Evolutionary conservation across 1,284 basidiomycete species (phyloP).

Genomic region (Cryptococcus floricola): DNA sequence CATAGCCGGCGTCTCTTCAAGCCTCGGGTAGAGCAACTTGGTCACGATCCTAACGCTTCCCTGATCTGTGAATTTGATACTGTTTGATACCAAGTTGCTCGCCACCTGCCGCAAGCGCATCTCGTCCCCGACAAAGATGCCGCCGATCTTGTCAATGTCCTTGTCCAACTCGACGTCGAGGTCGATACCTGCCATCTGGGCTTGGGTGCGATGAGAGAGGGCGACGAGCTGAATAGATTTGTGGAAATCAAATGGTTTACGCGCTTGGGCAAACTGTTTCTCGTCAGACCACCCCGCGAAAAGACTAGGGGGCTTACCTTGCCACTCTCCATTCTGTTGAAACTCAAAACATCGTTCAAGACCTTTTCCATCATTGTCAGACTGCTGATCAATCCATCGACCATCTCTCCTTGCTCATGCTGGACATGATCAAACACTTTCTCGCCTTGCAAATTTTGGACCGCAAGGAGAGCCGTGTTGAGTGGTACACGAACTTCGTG

Average conservation of each 20-base stretch:
- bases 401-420: slow-evolving; percentile 43
- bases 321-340: slow-evolving; percentile 52
- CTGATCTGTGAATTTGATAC: slow-evolving; percentile 65
- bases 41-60: slow-evolving; percentile 53
- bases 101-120: slow-evolving; percentile 75
- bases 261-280: slow-evolving; percentile 26
- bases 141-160: slow-evolving; percentile 63
- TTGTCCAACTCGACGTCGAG: slow-evolving; percentile 68
- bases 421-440: slow-evolving; percentile 39
- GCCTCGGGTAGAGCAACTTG: slow-evolving; percentile 41
- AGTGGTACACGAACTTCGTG: slow-evolving; percentile 78
- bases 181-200: slow-evolving; percentile 64
- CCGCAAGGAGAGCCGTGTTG: slow-evolving; percentile 80
- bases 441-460: slow-evolving; percentile 81
- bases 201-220: slow-evolving; percentile 68
- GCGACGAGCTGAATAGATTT: slow-evolving; percentile 75
- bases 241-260: slow-evolving; percentile 74
- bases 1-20: slow-evolving; percentile 29
- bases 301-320: slow-evolving; percentile 18
- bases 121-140: slow-evolving; percentile 52
- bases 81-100: slow-evolving; percentile 52
- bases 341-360: slow-evolving; percentile 72
- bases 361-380: slow-evolving; percentile 70
- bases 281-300: neutral
- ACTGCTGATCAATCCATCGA: slow-evolving; percentile 63